Percentiles rank a stretch among this genome's conserved stretches.
Conservation (phyloP, 495 filamentous ascomycete genomes). For the Aspergillus leporis region DNA sequence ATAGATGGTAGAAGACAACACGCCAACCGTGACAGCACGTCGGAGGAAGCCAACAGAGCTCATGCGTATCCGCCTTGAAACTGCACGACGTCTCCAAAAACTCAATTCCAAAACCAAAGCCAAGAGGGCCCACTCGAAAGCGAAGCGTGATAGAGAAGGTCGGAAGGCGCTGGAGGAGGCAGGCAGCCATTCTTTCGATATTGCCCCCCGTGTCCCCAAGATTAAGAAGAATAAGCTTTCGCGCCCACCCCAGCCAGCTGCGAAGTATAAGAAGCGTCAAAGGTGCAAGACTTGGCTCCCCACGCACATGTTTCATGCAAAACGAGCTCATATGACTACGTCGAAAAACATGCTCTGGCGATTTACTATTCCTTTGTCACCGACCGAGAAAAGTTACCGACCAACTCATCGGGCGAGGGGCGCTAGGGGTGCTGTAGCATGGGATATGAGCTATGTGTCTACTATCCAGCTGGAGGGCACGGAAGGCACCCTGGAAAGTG, state of each 20-base stretch:
- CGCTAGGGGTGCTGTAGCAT: conserved; percentile 67
- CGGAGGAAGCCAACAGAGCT: conserved; percentile 69
- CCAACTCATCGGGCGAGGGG: conserved; percentile 81
- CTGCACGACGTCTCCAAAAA: conserved; percentile 67
- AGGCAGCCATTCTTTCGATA: conserved; percentile 38
- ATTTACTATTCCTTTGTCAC: conserved; percentile 79
- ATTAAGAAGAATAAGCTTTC: conserved; percentile 71
- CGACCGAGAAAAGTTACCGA: conserved; percentile 86
- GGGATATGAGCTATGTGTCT: conserved; percentile 96
- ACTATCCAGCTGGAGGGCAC: conserved; percentile 78
- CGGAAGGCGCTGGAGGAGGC: conserved; percentile 33
- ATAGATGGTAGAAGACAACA: conserved; percentile 86
- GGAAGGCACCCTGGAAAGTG: conserved; percentile 58
- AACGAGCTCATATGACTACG: conserved; percentile 82
- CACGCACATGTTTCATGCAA: conserved; percentile 92
- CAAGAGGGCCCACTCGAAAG: conserved; percentile 40
- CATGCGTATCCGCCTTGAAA: conserved; percentile 78
- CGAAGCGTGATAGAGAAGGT: conserved; percentile 32
- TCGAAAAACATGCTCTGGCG: conserved; percentile 81
- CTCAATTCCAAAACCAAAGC: conserved; percentile 60
- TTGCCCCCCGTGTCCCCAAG: conserved; percentile 59
- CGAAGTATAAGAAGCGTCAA: conserved; percentile 84
- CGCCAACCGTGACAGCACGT: conserved; percentile 73
- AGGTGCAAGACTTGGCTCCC: conserved; percentile 90
- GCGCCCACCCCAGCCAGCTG: conserved; percentile 60